Percentiles rank a stretch among this genome's conserved stretches.
Evolutionary conservation across 257 asterid species (phyloP).

Genomic region (Phtheirospermum japonicum): DNA sequence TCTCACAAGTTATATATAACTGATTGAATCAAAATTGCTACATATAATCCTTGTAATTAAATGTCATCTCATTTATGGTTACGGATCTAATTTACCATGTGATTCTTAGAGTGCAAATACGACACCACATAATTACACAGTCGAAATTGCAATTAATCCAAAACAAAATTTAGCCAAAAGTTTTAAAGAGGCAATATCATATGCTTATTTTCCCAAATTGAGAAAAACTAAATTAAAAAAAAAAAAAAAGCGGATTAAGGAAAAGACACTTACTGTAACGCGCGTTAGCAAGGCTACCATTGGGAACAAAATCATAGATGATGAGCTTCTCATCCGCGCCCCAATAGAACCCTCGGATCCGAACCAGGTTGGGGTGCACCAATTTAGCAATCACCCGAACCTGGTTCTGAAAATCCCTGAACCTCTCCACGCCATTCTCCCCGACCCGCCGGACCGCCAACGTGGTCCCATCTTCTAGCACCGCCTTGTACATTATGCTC

Average conservation of each 20-base stretch:
- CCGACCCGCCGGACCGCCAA: slow-evolving; percentile 89
- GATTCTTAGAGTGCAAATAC: no score
- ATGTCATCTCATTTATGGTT: no score
- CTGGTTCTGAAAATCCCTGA: slow-evolving; percentile 87
- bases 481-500: slow-evolving; percentile 94
- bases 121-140: no score
- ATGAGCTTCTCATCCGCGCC: slow-evolving; percentile 87
- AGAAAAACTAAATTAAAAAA: no score
- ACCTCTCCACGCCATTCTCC: slow-evolving; percentile 76
- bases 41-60: no score
- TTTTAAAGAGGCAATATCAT: no score
- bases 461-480: slow-evolving; percentile 74
- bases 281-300: slow-evolving; percentile 87
- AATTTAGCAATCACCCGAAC: slow-evolving; percentile 64
- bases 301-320: slow-evolving; percentile 90
- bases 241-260: no score
- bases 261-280: slow-evolving; percentile 73
- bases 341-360: slow-evolving; percentile 92
- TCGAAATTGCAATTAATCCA: no score
- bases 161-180: no score
- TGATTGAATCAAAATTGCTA: no score
- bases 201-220: background rate
- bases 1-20: no score
- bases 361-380: slow-evolving; percentile 83
- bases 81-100: no score